These are phyloP conservation scores for Pulveroboletus sp. DNA, from an alignment of 768 basidiomycete genomes.

Conservation along the genomic window DNA sequence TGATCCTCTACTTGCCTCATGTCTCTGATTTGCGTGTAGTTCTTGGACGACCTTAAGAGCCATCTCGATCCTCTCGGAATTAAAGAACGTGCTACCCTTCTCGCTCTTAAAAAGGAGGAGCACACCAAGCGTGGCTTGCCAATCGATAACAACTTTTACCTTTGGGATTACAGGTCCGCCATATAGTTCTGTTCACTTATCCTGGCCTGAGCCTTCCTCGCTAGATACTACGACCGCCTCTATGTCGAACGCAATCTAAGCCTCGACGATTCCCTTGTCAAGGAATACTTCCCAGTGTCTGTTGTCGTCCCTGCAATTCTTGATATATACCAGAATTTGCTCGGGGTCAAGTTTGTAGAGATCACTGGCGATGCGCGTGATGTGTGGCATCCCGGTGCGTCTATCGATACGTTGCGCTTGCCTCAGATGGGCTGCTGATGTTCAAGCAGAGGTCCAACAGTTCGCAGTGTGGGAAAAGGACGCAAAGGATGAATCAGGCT, in stretches of 20 bases:
- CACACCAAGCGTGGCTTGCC: conserved; percentile 55
- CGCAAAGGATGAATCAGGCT: conserved; percentile 66
- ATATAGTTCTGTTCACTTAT: background rate
- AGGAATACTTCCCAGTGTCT: conserved; percentile 87
- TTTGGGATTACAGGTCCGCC: conserved; percentile 79
- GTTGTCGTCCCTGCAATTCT: conserved; percentile 82
- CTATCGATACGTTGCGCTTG: background rate
- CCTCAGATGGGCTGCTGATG: background rate
- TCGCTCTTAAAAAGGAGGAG: conserved; percentile 75
- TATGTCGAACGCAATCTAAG: conserved; percentile 64
- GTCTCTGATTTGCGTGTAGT: conserved; percentile 39
- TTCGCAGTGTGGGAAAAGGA: conserved; percentile 84
- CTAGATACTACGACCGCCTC: conserved; percentile 32
- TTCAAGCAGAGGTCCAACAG: conserved; percentile 65
- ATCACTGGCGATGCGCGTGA: conserved; percentile 53
- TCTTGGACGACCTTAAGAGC: conserved; percentile 70
- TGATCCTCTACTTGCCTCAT: background rate
- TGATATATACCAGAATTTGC: conserved; percentile 77
- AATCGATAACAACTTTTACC: conserved; percentile 70
- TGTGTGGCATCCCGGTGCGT: conserved; percentile 79
- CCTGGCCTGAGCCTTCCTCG: background rate
- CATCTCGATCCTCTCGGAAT: conserved; percentile 72
- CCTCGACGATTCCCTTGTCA: conserved; percentile 75
- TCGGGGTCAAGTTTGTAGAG: conserved; percentile 67
- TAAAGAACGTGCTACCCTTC: conserved; percentile 63